Conservation (phyloP, 495 filamentous ascomycete species). For the Penicillium longicatenatum region DNA sequence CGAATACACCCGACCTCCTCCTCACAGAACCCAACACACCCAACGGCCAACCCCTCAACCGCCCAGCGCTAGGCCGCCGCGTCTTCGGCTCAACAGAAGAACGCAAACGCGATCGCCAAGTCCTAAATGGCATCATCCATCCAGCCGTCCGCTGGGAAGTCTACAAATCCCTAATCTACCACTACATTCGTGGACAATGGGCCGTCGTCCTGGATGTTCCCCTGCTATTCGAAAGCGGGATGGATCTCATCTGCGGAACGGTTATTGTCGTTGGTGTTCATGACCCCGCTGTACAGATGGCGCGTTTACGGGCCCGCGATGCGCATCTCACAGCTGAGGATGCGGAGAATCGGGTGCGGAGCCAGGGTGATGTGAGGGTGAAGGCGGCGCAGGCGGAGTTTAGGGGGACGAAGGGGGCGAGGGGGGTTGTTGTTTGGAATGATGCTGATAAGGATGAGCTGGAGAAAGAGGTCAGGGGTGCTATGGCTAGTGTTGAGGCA, state of each 20-base stretch:
- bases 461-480: slow-evolving; percentile 59
- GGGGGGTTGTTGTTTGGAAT: slow-evolving; percentile 85
- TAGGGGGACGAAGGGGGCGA: slow-evolving; percentile 53
- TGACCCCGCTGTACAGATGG: slow-evolving; percentile 77
- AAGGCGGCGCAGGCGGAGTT: slow-evolving; percentile 75
- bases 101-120: slow-evolving; percentile 62
- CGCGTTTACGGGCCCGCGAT: slow-evolving; percentile 71
- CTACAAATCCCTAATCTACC: slow-evolving; percentile 61
- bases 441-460: slow-evolving; percentile 72
- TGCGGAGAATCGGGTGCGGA: slow-evolving; percentile 76
- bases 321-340: slow-evolving; percentile 70
- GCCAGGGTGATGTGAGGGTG: slow-evolving; percentile 79
- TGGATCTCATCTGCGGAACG: slow-evolving; percentile 78
- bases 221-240: slow-evolving; percentile 80
- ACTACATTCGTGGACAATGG: slow-evolving; percentile 74
- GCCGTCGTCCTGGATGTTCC: slow-evolving; percentile 93
- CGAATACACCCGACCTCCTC: slow-evolving; percentile 82
- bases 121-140: slow-evolving; percentile 89
- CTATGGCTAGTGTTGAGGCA: slow-evolving; percentile 60
- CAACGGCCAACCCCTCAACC: slow-evolving; percentile 74
- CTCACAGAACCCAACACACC: slow-evolving; percentile 42
- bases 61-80: slow-evolving; percentile 78
- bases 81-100: slow-evolving; percentile 78
- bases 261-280: slow-evolving; percentile 83
- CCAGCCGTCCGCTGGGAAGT: slow-evolving; percentile 80